Evolutionary conservation across 805 yeast genomes (phyloP).

Genomic region (Hanseniaspora occidentalis): DNA sequence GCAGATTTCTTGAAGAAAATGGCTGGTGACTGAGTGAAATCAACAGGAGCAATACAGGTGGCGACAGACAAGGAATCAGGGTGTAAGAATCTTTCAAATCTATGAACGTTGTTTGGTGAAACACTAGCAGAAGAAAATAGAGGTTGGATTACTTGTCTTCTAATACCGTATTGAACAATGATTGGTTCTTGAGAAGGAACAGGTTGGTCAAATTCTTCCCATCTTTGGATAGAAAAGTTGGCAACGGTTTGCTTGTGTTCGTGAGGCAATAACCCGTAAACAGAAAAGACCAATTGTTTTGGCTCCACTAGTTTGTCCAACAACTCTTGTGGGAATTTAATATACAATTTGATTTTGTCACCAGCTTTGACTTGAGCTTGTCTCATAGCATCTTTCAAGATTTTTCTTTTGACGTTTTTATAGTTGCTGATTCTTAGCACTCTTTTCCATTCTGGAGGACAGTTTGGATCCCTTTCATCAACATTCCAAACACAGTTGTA

Average conservation of each 20-base stretch:
- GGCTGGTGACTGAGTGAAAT: constrained; percentile 76
- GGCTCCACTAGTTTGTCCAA: constrained; percentile 34
- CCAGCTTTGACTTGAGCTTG: constrained; percentile 49
- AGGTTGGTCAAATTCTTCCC: constrained; percentile 85
- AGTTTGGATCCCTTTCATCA: constrained; percentile 64
- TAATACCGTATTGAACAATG: constrained; percentile 85
- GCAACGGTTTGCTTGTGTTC: constrained; percentile 81
- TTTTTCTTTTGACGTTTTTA: constrained; percentile 59
- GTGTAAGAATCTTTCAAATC: constrained; percentile 72
- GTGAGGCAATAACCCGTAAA: constrained; percentile 68
- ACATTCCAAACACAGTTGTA: constrained; percentile 77
- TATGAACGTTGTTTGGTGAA: constrained; percentile 75
- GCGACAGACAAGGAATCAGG: constrained; percentile 66
- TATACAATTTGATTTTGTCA: constrained; percentile 41
- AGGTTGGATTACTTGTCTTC: constrained; percentile 76
- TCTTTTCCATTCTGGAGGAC: constrained; percentile 70
- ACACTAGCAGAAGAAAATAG: constrained; percentile 68
- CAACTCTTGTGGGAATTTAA: constrained; percentile 42
- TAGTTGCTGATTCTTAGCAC: constrained; percentile 64
- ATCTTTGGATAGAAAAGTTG: constrained; percentile 69
- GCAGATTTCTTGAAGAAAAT: constrained; percentile 56
- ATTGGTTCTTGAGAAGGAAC: constrained; percentile 71
- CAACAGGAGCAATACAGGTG: constrained; percentile 77
- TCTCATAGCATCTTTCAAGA: constrained; percentile 42
- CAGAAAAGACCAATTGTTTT: constrained; percentile 37